phyloP scores from a whole-genome alignment of 1,284 basidiomycete species.

The Sanghuangporus weigelae region DNA sequence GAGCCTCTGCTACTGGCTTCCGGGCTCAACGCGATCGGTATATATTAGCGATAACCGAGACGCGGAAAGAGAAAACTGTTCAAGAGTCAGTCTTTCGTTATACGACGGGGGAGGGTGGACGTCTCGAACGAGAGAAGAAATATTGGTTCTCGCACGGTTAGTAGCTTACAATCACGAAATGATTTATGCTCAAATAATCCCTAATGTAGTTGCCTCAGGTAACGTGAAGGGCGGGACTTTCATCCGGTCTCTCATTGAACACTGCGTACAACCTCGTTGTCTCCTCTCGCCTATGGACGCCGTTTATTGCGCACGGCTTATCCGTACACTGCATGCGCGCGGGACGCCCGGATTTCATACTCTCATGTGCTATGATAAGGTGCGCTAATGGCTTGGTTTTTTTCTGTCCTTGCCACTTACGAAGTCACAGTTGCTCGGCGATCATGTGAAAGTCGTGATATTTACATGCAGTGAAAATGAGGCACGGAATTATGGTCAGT shows the following conservation, averaged over 20 bases:
- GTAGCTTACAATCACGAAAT: constrained; percentile 22
- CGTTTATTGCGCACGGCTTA: constrained; percentile 88
- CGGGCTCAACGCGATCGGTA: constrained; percentile 10
- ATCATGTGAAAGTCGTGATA: constrained; percentile 74
- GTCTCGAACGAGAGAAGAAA: constrained; percentile 75
- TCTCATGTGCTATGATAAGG: constrained; percentile 81
- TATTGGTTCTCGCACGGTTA: constrained; percentile 84
- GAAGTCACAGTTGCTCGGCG: too few relatives aligned
- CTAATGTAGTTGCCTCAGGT: constrained; percentile 3
- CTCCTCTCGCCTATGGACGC: constrained; percentile 95
- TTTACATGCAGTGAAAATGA: constrained; percentile 96
- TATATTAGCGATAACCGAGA: constrained; percentile 1
- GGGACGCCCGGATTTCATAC: constrained; percentile 88
- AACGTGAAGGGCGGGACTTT: constrained; percentile 41
- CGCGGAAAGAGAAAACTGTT: constrained; percentile 17
- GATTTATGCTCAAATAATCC: background rate
- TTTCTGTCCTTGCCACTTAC: too few relatives aligned
- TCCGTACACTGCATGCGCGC: constrained; percentile 81
- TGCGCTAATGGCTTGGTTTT: constrained; percentile 26
- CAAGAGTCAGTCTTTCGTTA: constrained; percentile 19
- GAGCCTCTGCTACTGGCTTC: background rate
- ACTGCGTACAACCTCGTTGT: constrained; percentile 91
- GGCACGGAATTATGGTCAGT: constrained; percentile 86
- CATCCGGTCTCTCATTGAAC: constrained; percentile 70
- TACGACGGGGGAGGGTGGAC: constrained; percentile 23